Evolutionary conservation across 768 basidiomycete species (phyloP), one percentile per base, ranked within the genome.

Genomic region (Tulasnella sp.): DNA sequence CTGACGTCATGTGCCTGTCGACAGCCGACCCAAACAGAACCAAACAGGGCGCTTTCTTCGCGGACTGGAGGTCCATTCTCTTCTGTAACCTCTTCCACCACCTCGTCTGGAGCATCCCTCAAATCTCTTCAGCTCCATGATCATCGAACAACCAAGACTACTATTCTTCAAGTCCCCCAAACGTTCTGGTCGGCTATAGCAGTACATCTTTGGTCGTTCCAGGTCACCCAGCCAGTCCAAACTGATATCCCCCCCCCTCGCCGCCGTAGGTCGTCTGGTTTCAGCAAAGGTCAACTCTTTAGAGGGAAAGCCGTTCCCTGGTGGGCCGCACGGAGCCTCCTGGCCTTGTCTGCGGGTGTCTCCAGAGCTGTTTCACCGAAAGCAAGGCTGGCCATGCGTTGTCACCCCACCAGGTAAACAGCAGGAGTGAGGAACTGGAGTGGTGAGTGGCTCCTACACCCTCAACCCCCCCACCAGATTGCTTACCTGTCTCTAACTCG

Each of bases 321-420:
- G 52, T 52, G 52, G 52, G 52, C 52, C 21, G 4, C n/a, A 52
- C 52, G 52, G 14, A n/a, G 52, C 52, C n/a, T n/a, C 21, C 52
- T 52, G 52, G 52, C n/a, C 52, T 21, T 7, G 52, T 52, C 62
- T 68, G 31, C 34, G 18, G 62, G 62, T 27, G 27, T 34, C 62
- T 68, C 62, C 62, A 68, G 62, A 68, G 62, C 62, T 68, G 62
- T 68, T 62, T 27, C 31, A 68, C 62, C 62, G 31, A 68, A 27
- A 68, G 27, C 62, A 34, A 31, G 62, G 36, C 62, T 14, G 62
- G 27, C 31, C 9, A 34, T 12, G 8, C 62, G 24, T 1, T 68
- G 62, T 12, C 6, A 27, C 27, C 31, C 18, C 62, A 36, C 18
- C 62, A 34, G 62, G 62, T 68, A 68, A 36, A 27, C 10, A 68